Conservation (phyloP, 2,329 filamentous ascomycete genomes). For the Aureobasidium namibiae region DNA sequence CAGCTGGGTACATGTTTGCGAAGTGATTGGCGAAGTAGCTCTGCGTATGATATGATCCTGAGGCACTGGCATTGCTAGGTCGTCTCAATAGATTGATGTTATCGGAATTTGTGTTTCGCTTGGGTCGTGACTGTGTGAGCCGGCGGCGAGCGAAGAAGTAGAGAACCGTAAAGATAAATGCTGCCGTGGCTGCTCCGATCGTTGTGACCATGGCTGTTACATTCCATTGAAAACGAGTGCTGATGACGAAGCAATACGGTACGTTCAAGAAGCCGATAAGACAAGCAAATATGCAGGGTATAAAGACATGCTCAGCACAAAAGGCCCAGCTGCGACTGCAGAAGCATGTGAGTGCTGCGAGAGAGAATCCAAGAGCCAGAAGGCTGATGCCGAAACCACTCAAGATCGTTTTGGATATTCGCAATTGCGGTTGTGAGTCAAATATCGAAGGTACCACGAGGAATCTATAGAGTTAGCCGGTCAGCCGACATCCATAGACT, state of each 20-base stretch:
- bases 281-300: constrained; percentile 36
- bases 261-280: constrained; percentile 40
- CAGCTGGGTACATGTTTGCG: constrained; percentile 38
- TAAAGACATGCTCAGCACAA: constrained; percentile 40
- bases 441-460: constrained; percentile 42
- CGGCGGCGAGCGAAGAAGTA: constrained; percentile 34
- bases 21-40: constrained; percentile 38
- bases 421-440: constrained; percentile 27
- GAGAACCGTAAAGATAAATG: constrained; percentile 34
- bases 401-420: constrained; percentile 32
- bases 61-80: constrained; percentile 13
- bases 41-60: constrained; percentile 25
- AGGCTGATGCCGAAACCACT: constrained; percentile 40
- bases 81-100: constrained; percentile 11
- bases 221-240: constrained; percentile 34
- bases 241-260: constrained; percentile 39
- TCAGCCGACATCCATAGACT: constrained; percentile 8
- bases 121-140: constrained; percentile 1
- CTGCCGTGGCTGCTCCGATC: constrained; percentile 32
- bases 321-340: constrained; percentile 36
- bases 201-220: constrained; percentile 36
- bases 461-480: constrained; percentile 33
- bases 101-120: constrained; percentile 23
- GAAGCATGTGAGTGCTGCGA: constrained; percentile 41
- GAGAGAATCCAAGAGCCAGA: constrained; percentile 39